These are phyloP conservation scores for Camellia oleifera DNA, from an alignment of 179 eudicot species.

Conservation along the genomic window DNA sequence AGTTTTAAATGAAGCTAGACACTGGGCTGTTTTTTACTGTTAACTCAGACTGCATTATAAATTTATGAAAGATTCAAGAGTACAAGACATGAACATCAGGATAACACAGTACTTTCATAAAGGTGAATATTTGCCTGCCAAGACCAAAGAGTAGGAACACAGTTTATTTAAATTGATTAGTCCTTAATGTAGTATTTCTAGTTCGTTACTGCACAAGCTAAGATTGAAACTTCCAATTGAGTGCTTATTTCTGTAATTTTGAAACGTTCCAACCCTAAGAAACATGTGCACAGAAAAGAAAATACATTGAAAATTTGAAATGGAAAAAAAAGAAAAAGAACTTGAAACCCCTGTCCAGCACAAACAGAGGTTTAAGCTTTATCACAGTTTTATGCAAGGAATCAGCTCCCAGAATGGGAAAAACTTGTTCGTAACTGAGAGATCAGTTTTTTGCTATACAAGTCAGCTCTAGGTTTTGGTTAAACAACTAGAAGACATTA, in stretches of 20 bases:
- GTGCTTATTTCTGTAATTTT: not conserved
- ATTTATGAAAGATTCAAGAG: not conserved
- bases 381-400: not conserved
- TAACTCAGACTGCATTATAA: not conserved
- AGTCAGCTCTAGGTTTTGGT: not conserved
- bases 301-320: not conserved
- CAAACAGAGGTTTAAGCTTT: not conserved
- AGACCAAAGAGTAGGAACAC: not conserved
- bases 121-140: not conserved
- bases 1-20: no score
- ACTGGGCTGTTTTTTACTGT: not conserved
- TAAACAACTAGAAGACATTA: not conserved
- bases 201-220: not conserved
- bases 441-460: not conserved
- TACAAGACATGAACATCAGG: conserved; percentile 1
- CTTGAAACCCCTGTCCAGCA: not conserved
- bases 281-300: not conserved
- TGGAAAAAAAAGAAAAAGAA: not conserved
- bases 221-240: not conserved
- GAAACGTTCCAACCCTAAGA: not conserved
- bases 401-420: not conserved
- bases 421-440: not conserved
- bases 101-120: not conserved
- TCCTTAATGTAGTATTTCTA: not conserved
- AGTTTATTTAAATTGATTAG: not conserved